Evolutionary conservation across 306 rosid species (phyloP).

Genomic region (Medicago ruthenica): DNA sequence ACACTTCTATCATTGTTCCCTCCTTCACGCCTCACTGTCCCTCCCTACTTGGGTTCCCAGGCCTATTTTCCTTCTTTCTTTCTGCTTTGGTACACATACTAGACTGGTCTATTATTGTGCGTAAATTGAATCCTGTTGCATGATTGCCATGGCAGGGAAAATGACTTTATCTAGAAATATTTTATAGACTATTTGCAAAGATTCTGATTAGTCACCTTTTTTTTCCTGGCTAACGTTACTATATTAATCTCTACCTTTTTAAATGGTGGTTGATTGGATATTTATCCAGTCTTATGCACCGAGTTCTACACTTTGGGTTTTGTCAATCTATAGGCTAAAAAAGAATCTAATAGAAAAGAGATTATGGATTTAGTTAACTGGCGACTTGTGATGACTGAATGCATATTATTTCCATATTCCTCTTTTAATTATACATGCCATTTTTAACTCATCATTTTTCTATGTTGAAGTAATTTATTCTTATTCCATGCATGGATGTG

Average conservation of each 20-base stretch:
- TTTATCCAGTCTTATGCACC: neutral
- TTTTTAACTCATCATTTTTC: conserved; percentile 20
- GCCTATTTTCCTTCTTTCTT: neutral
- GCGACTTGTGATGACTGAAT: conserved; percentile 21
- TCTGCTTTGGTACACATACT: neutral
- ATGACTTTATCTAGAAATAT: too few species aligned
- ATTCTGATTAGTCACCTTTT: too few species aligned
- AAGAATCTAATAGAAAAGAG: conserved; percentile 2
- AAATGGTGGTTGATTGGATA: too few species aligned
- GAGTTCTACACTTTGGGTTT: neutral
- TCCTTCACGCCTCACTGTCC: neutral
- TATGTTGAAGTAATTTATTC: conserved; percentile 1
- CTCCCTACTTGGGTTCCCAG: neutral
- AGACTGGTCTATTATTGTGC: neutral
- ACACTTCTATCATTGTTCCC: neutral
- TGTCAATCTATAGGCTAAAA: conserved; percentile 1
- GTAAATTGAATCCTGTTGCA: too few species aligned
- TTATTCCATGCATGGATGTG: conserved; percentile 9
- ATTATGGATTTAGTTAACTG: neutral
- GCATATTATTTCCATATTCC: neutral
- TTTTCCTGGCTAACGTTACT: too few species aligned
- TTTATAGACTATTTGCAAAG: too few species aligned
- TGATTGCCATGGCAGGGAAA: too few species aligned
- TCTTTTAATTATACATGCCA: neutral
- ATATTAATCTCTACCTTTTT: too few species aligned